A percentile compares a stretch with the other conserved stretches of the same genome.
phyloP scores from a whole-genome alignment of 2,329 filamentous ascomycete genomes.

The Diplodia sapinea region DNA sequence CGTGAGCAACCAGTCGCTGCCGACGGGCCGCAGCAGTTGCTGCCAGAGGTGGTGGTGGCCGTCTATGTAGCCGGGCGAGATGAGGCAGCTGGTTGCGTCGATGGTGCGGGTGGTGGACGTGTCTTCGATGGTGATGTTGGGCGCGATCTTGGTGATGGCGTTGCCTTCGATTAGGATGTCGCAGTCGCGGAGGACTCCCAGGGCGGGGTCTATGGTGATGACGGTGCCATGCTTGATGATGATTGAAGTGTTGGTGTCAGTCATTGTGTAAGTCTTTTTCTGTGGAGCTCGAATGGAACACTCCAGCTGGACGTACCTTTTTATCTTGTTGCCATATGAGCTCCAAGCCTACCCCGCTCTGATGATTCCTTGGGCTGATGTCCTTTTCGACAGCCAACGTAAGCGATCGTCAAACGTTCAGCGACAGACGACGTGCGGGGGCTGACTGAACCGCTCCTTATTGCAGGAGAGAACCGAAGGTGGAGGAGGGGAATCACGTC shows the following conservation, averaged over 20 bases:
- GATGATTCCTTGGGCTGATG: not conserved
- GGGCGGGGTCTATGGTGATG: not conserved
- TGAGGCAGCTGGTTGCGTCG: not conserved
- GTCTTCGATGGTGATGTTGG: not conserved
- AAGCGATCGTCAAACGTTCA: not conserved
- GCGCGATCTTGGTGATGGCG: not conserved
- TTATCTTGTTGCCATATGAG: not conserved
- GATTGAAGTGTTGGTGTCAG: not conserved
- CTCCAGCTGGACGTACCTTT: not conserved
- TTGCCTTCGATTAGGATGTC: not conserved
- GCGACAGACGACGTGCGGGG: too few relatives aligned
- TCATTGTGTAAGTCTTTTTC: not conserved
- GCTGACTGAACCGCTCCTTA: too few relatives aligned
- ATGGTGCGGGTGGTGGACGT: not conserved
- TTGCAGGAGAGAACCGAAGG: too few relatives aligned
- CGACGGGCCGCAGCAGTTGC: not conserved
- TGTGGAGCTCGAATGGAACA: not conserved
- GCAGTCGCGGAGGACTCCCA: not conserved
- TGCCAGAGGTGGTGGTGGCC: constrained; percentile 3
- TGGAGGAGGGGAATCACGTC: too few relatives aligned
- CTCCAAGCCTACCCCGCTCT: not conserved
- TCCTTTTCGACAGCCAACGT: not conserved
- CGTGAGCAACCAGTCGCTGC: not conserved
- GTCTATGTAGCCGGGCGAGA: not conserved
- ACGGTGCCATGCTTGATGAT: constrained; percentile 1